Base-by-base conservation (phyloP, 2,329 filamentous ascomycete genomes). In the Exophiala alcalophila region DNA sequence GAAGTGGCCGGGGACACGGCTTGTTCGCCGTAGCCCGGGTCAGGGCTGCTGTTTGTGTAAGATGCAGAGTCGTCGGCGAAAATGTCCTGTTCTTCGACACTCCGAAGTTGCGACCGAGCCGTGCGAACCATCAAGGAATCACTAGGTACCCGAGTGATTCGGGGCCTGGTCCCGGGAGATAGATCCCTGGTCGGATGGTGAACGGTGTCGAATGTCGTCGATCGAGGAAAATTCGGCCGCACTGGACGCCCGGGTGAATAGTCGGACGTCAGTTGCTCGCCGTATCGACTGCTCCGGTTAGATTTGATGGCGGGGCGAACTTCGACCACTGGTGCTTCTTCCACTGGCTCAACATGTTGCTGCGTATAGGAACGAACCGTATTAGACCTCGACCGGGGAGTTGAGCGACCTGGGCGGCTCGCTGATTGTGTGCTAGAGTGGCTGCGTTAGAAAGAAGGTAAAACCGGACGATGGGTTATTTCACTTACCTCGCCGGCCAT, bases 301-400 rank as follows among this genome's bases (percentile, higher is more conserved):
- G 77, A 73, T 47, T 72, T 69, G 52, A 81, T 78, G 3, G 70
- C 64, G 5, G 74, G 72, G 16, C 78, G 73, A 3, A 49, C 35
- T 33, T 55, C 52, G 30, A 67, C 62, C 35, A 76, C 71, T 18
- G 73, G 69, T 15, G 73, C 66, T 52, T 81, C 77, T 54, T 80
- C 74, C 24, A 67, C 68, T 5, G 71, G 67, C 44, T 74, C 73
- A 61, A 74, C 77, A n/a, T n/a, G n/a, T 47, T 78, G 74, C 44
- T 82, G 78, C 45, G 68, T 69, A 60, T 79, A 80, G 19, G 79
- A 80, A 59, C 81, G 76, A 15, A 79, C 77, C 9, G 80, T 83
- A 57, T 78, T 81, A 31, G 78, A 80, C 37, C 80, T 74, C 44
- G 78, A 75, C 49, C 80, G 72, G 11, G 66, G 62, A 21, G 64